Evolutionary conservation across 164 flowering plant genomes (phyloP), one percentile per base, ranked within the genome.

Genomic region (Nelumbo lutea): DNA sequence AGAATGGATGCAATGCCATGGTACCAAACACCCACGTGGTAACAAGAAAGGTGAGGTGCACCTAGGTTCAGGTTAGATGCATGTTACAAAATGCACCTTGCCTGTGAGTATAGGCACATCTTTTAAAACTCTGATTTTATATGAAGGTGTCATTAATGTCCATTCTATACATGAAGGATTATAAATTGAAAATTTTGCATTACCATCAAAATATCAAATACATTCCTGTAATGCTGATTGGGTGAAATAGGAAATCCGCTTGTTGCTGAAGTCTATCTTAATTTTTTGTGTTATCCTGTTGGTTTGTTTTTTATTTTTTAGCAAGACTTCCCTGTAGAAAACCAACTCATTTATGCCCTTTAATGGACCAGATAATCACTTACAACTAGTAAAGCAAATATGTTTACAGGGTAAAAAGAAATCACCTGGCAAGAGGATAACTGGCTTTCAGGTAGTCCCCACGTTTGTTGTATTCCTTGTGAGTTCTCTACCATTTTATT

Each of bases 361-460:
- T 55, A 44, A 4, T 76, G 66, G 45, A 40, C 40, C 81, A 88
- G 95, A 82, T 77, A 78, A 91, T 73, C 83, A 68, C 53, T 50
- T 90, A 81, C 77, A 85, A 69, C 63, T 85, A 80, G 84, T 72
- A 52, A 72, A 75, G 66, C 80, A 86, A 69, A 71, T 88, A 55
- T 76, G 70, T 70, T 68, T 88, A 66, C 81, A 75, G 64, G 83
- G 90, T n/a, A 91, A 88, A 73, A 91, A 86, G 89, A 91, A 83
- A 76, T 72, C 74, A 39, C 63, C 85, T 14, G 68, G 82, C 65
- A 88, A 79, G 73, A 81, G 86, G 74, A 87, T 92, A 71, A 90
- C 90, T 65, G 92, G 97, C 47, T 86, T 92, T 81, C 86, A 89
- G 95, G 97, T 88, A 70, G 66, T 57, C 43, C 14, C 5, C 27